phyloP scores from a whole-genome alignment of 2,329 filamentous ascomycete genomes.

The Monosporascus cannonballus region DNA sequence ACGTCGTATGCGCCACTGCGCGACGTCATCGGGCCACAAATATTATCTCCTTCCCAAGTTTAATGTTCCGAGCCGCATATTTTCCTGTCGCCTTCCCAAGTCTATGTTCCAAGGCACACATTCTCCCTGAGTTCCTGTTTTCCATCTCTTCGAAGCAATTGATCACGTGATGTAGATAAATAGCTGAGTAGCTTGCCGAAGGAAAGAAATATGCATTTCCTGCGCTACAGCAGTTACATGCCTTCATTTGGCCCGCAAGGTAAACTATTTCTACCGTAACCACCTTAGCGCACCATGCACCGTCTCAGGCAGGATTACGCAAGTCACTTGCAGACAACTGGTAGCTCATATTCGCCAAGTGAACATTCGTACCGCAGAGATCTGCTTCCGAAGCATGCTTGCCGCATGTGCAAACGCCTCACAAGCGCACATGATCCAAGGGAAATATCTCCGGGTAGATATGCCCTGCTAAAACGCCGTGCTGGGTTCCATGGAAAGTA shows the following conservation, averaged over 20 bases:
- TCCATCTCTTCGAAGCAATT: too few species aligned
- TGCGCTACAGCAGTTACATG: too few species aligned
- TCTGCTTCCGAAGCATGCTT: conserved; percentile 20
- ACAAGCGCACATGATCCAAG: conserved; percentile 16
- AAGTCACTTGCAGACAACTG: not conserved
- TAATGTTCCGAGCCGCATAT: too few species aligned
- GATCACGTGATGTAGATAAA: too few species aligned
- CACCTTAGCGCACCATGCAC: conserved; percentile 20
- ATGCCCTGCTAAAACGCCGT: conserved; percentile 20
- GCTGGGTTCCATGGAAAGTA: conserved; percentile 4
- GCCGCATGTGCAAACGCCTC: conserved; percentile 21
- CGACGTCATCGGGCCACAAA: not conserved
- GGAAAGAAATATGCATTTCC: too few species aligned
- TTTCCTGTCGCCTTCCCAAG: not conserved
- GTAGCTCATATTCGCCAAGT: conserved; percentile 8
- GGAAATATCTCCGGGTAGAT: conserved; percentile 20
- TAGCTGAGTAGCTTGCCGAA: too few species aligned
- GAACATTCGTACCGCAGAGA: conserved; percentile 25
- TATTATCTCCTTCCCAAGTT: not conserved
- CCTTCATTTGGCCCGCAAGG: too few species aligned
- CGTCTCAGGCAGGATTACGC: conserved; percentile 21
- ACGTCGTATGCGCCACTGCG: not conserved
- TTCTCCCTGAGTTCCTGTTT: too few species aligned
- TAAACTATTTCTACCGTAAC: too few species aligned
- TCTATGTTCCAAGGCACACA: too few species aligned